phyloP scores from a whole-genome alignment of 345 rosid species.

The Sonneratia caseolaris region DNA sequence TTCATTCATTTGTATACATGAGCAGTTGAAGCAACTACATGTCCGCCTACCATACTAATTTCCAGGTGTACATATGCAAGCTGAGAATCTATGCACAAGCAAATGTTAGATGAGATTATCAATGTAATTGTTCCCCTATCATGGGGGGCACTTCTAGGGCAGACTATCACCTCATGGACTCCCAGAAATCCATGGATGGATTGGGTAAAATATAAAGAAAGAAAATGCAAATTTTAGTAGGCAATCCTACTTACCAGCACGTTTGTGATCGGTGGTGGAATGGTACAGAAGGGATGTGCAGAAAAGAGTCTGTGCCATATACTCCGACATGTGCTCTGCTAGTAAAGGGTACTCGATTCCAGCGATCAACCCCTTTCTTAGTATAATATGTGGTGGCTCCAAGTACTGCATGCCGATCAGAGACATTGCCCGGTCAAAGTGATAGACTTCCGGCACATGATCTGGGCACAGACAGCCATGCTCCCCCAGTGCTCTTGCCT shows the following conservation, averaged over 20 bases:
- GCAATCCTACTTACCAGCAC: conserved; percentile 36
- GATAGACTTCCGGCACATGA: conserved; percentile 91
- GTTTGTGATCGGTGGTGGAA: conserved; percentile 72
- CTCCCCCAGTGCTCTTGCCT: conserved; percentile 49
- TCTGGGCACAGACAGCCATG: conserved; percentile 57
- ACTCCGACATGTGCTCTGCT: conserved; percentile 71
- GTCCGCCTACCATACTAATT: no score
- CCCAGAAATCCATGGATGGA: no score
- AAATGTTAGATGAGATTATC: no score
- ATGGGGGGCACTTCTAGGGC: no score
- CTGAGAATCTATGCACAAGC: no score
- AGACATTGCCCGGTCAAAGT: conserved; percentile 82
- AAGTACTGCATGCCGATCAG: conserved; percentile 89
- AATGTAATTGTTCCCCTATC: no score
- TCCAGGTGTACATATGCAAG: no score
- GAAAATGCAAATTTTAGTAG: background rate
- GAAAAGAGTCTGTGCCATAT: conserved; percentile 81
- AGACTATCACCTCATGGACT: no score
- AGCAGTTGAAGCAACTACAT: no score
- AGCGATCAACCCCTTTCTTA: conserved; percentile 84
- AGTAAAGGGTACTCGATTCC: conserved; percentile 71
- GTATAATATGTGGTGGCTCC: conserved; percentile 87
- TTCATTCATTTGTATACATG: background rate
- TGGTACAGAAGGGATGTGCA: conserved; percentile 62
- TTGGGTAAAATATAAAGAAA: background rate